These are phyloP conservation scores for Vanrija sp. DNA, from an alignment of 1,284 basidiomycete species.

Conservation along the genomic window DNA sequence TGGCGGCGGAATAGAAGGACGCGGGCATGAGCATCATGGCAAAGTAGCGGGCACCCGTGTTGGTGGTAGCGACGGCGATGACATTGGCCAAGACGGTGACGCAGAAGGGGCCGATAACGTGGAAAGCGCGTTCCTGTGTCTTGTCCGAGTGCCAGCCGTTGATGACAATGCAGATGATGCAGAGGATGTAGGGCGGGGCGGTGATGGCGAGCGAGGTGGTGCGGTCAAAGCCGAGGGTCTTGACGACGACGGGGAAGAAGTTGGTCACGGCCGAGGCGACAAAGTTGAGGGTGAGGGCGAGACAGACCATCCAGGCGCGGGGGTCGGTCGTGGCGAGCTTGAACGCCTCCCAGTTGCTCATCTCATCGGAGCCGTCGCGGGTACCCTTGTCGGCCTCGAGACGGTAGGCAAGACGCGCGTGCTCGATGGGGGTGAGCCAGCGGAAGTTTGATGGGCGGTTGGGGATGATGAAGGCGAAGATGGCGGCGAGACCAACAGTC, in stretches of 20 bases:
- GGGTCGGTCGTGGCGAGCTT: constrained; percentile 33
- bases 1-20: constrained; percentile 43
- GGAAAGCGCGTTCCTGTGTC: constrained; percentile 29
- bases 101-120: constrained; percentile 12
- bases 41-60: constrained; percentile 42
- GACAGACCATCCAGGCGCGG: constrained; percentile 38
- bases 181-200: constrained; percentile 44
- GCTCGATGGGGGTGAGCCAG: constrained; percentile 33
- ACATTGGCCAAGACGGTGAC: constrained; percentile 68
- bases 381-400: constrained; percentile 37
- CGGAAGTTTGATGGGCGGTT: constrained; percentile 34
- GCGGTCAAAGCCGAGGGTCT: constrained; percentile 38
- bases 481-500: constrained; percentile 31
- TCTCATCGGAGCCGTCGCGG: constrained; percentile 31
- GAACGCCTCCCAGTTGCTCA: constrained; percentile 24
- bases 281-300: constrained; percentile 19
- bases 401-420: constrained; percentile 34
- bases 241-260: constrained; percentile 45
- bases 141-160: constrained; percentile 44
- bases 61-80: constrained; percentile 57
- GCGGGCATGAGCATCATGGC: constrained; percentile 34
- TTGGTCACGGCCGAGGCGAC: constrained; percentile 43
- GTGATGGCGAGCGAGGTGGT: constrained; percentile 44
- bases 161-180: constrained; percentile 33
- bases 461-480: constrained; percentile 38